Conservation (phyloP, 139 green algal genomes). For the Chlamydomonas sp. region DNA sequence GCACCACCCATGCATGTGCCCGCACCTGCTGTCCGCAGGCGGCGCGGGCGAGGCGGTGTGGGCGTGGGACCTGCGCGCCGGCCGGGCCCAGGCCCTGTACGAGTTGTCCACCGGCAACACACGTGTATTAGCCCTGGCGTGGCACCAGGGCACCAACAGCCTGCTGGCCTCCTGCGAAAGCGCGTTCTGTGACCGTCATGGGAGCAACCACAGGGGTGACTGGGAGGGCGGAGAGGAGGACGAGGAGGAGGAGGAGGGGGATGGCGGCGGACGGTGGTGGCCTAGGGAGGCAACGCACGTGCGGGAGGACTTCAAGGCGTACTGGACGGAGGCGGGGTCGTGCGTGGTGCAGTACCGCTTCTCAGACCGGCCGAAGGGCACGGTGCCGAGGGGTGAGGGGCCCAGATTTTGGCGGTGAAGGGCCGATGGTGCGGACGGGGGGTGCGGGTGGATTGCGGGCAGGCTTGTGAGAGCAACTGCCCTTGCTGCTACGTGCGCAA, state of each 20-base stretch:
- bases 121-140: neutral
- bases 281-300: neutral
- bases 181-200: neutral
- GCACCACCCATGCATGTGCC: too few relatives aligned
- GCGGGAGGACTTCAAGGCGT: neutral
- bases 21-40: neutral
- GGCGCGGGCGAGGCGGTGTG: neutral
- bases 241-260: neutral
- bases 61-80: too few relatives aligned
- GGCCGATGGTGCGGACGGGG: too few relatives aligned
- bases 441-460: too few relatives aligned
- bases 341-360: slow-evolving; percentile 11
- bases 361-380: neutral
- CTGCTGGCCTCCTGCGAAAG: neutral
- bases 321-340: neutral
- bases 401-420: too few relatives aligned
- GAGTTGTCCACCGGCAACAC: slow-evolving; percentile 33
- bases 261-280: neutral
- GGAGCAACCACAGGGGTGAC: neutral
- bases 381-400: neutral
- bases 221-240: too few relatives aligned
- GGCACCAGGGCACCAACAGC: slow-evolving; percentile 1
- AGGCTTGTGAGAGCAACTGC: too few relatives aligned
- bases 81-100: slow-evolving; percentile 1
- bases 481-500: too few relatives aligned